phyloP scores from a whole-genome alignment of 2,329 filamentous ascomycete species.

The Botrytis elliptica region DNA sequence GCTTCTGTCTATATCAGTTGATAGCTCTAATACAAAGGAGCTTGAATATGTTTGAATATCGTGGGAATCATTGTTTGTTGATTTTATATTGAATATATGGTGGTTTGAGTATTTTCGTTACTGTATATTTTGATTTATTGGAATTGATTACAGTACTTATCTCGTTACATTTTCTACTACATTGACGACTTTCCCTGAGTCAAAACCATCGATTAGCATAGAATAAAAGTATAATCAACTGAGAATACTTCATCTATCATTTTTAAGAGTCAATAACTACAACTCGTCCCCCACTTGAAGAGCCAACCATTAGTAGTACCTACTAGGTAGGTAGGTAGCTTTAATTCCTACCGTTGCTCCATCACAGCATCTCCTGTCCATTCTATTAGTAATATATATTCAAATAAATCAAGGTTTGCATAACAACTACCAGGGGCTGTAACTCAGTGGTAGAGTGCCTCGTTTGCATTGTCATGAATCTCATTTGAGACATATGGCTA shows the following conservation, averaged over 20 bases:
- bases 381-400: accelerated
- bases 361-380: accelerated
- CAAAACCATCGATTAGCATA: no score
- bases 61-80: not conserved
- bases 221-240: no score
- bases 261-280: not conserved
- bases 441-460: slow-evolving; percentile 20
- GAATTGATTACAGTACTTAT: no score
- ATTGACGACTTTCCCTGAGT: no score
- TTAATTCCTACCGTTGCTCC: not conserved
- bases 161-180: no score
- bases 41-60: not conserved
- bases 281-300: not conserved
- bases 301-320: not conserved
- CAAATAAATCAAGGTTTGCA: accelerated
- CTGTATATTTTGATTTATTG: no score
- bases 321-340: not conserved
- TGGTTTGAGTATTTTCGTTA: no score
- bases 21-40: not conserved
- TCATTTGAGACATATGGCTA: not conserved
- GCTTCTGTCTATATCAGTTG: not conserved
- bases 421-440: not conserved
- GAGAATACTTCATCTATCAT: no score
- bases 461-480: not conserved
- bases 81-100: not conserved